phyloP scores from a whole-genome alignment of 108 stramenopile species.

The Fragilariopsis cylindrus region DNA sequence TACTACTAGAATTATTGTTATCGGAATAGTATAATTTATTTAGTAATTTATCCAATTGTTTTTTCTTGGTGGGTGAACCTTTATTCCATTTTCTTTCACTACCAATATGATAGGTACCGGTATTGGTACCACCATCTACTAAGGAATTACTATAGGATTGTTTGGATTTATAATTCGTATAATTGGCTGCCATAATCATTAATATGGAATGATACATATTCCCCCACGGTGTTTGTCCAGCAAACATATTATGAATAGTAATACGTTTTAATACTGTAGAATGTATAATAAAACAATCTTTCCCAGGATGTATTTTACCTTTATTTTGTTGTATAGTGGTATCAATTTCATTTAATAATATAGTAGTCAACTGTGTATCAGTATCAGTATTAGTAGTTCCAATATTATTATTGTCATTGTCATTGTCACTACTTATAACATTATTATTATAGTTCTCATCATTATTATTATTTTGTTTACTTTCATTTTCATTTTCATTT shows the following conservation, averaged over 20 bases:
- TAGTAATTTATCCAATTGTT: not conserved
- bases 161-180: slow-evolving; percentile 16
- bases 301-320: slow-evolving; percentile 10
- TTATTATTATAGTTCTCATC: too few species aligned
- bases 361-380: too few species aligned
- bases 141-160: slow-evolving; percentile 11
- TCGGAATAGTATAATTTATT: too few species aligned
- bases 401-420: too few species aligned
- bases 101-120: too few species aligned
- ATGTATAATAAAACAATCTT: slow-evolving; percentile 18
- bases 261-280: slow-evolving; percentile 18
- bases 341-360: not conserved
- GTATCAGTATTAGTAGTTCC: too few species aligned
- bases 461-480: not conserved
- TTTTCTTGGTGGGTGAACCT: not conserved
- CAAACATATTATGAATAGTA: slow-evolving; percentile 16
- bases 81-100: not conserved
- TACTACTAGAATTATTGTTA: too few species aligned
- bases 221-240: slow-evolving; percentile 22
- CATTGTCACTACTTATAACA: too few species aligned
- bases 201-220: slow-evolving; percentile 13
- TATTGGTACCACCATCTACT: not conserved
- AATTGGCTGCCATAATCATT: slow-evolving; percentile 19
- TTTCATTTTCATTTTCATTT: not conserved
- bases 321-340: not conserved